A percentile compares a stretch with the other conserved stretches of the same genome.
These are phyloP conservation scores for Penicillium antarcticum DNA, from an alignment of 495 filamentous ascomycete species.

Conservation along the genomic window DNA sequence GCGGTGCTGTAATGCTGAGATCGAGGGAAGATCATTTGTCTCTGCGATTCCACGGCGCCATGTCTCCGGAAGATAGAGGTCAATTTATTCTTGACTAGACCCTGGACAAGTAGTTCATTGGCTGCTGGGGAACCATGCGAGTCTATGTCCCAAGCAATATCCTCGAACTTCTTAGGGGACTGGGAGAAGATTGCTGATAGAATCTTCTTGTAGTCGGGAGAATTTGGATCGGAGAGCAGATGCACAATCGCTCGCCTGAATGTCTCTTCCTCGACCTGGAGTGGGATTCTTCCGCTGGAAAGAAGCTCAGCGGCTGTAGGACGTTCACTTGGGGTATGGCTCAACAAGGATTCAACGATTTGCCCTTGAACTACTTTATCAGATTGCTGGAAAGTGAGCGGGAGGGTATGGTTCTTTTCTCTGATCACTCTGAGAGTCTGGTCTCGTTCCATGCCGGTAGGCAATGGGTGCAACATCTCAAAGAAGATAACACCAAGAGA, in stretches of 20 bases:
- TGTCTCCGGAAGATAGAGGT: conserved; percentile 83
- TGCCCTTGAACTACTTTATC: conserved; percentile 70
- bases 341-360: conserved; percentile 78
- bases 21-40: conserved; percentile 74
- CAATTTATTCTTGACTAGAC: conserved; percentile 72
- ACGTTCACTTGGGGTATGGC: conserved; percentile 73
- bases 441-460: conserved; percentile 85
- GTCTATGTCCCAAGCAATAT: conserved; percentile 82
- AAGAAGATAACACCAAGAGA: conserved; percentile 97
- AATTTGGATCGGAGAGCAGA: conserved; percentile 69
- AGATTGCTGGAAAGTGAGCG: conserved; percentile 67
- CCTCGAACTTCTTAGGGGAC: conserved; percentile 70
- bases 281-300: conserved; percentile 79
- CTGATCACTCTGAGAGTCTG: conserved; percentile 69
- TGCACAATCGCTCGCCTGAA: conserved; percentile 78
- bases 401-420: conserved; percentile 63
- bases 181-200: conserved; percentile 78
- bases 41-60: conserved; percentile 78
- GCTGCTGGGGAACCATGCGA: conserved; percentile 48
- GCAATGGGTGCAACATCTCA: conserved; percentile 86
- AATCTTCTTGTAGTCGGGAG: conserved; percentile 87
- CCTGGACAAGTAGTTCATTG: conserved; percentile 68
- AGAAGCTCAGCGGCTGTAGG: conserved; percentile 85
- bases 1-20: conserved; percentile 72
- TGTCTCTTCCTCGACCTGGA: conserved; percentile 89